Evolutionary conservation across 305 asterid species (phyloP).

Genomic region (Andrographis paniculata): DNA sequence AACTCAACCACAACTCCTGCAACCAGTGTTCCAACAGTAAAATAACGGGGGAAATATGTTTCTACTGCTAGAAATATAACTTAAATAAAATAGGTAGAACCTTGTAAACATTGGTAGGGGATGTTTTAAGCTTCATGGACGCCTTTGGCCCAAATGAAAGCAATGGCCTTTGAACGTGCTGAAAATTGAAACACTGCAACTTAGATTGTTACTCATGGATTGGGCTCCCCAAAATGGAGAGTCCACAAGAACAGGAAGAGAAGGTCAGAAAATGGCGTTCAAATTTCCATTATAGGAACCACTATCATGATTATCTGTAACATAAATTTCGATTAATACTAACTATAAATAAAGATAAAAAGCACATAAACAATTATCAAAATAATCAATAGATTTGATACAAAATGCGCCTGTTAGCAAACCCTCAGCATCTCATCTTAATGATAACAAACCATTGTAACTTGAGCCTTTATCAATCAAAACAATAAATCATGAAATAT

Average conservation of each 20-base stretch:
- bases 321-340: too few relatives aligned
- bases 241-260: background rate
- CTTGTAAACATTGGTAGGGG: constrained; percentile 81
- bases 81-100: constrained; percentile 28
- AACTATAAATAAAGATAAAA: too few relatives aligned
- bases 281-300: too few relatives aligned
- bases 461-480: background rate
- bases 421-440: background rate
- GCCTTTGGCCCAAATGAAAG: constrained; percentile 93
- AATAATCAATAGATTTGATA: background rate
- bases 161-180: constrained; percentile 94
- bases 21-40: constrained; percentile 17
- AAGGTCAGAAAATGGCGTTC: too few relatives aligned
- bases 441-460: background rate
- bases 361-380: background rate
- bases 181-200: constrained; percentile 23
- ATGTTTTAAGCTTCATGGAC: constrained; percentile 69
- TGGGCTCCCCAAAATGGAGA: background rate
- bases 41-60: constrained; percentile 13
- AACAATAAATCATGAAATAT: background rate
- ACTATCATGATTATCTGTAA: too few relatives aligned
- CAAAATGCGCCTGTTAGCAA: background rate
- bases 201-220: background rate
- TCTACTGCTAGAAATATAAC: constrained; percentile 9
- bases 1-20: constrained; percentile 78